These are phyloP conservation scores for Trichoderma asperellum DNA, from an alignment of 2,329 filamentous ascomycete genomes.

Conservation along the genomic window DNA sequence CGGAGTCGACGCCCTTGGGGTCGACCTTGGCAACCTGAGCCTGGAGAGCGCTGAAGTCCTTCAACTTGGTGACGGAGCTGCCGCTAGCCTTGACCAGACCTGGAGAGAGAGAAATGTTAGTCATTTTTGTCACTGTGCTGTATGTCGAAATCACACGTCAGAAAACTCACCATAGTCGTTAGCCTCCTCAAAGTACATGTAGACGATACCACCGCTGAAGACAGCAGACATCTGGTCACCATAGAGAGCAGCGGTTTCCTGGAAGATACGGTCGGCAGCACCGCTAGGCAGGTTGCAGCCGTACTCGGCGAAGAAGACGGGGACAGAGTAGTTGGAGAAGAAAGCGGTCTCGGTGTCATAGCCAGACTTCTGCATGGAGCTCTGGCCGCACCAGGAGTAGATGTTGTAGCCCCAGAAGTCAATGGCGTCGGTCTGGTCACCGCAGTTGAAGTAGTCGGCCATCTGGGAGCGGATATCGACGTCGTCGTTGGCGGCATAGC, in stretches of 20 bases:
- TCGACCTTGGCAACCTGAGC: conserved; percentile 69
- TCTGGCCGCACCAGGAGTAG: conserved; percentile 97
- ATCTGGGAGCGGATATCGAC: conserved; percentile 78
- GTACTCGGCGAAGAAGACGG: conserved; percentile 98
- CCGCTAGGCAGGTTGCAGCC: conserved; percentile 78
- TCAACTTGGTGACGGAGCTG: conserved; percentile 65
- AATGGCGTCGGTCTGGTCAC: conserved; percentile 65
- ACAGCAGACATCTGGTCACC: conserved; percentile 78
- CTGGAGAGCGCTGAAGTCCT: conserved; percentile 75
- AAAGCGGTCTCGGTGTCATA: conserved; percentile 83
- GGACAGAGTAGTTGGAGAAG: conserved; percentile 87
- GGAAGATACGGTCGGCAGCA: conserved; percentile 72
- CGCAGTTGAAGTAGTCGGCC: conserved; percentile 94
- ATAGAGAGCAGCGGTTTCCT: conserved; percentile 83
- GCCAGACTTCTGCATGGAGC: conserved; percentile 73
- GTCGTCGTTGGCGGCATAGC: conserved; percentile 96
- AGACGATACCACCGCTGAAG: conserved; percentile 96
- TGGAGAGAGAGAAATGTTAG: conserved; percentile 37
- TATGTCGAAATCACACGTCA: not conserved
- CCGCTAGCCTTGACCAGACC: conserved; percentile 68
- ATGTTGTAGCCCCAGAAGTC: conserved; percentile 99
- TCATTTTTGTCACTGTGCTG: not conserved
- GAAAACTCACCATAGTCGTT: conserved; percentile 77
- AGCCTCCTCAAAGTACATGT: conserved; percentile 93
- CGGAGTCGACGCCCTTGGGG: conserved; percentile 67